Evolutionary conservation across 2,329 filamentous ascomycete genomes (phyloP).

Genomic region (Ophioceras dolichostomum): DNA sequence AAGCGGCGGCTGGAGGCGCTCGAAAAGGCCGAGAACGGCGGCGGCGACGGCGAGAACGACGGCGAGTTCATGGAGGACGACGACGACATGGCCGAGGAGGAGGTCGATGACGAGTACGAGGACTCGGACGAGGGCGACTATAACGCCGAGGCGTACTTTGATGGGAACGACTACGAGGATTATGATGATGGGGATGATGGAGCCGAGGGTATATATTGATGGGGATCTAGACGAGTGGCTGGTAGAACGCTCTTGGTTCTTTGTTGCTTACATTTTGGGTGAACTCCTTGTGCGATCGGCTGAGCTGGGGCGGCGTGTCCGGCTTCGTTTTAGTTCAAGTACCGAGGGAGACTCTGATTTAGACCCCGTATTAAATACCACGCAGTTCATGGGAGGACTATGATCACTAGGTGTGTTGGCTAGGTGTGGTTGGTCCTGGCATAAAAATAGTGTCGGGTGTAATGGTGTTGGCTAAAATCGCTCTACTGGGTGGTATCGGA

Average conservation of each 20-base stretch:
- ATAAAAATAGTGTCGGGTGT: too few relatives aligned
- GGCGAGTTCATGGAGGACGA: constrained; percentile 35
- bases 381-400: too few relatives aligned
- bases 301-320: too few relatives aligned
- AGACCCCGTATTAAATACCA: too few relatives aligned
- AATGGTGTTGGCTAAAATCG: too few relatives aligned
- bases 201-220: constrained; percentile 13
- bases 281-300: too few relatives aligned
- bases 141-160: constrained; percentile 49
- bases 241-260: background rate
- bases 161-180: constrained; percentile 42
- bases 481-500: too few relatives aligned
- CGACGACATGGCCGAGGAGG: constrained; percentile 22
- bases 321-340: too few relatives aligned
- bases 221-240: background rate
- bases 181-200: constrained; percentile 40
- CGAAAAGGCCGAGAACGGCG: constrained; percentile 27
- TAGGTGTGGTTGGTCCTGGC: too few relatives aligned
- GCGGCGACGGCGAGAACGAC: constrained; percentile 37
- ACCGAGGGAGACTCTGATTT: too few relatives aligned
- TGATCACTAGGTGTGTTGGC: too few relatives aligned
- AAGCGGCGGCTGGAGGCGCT: constrained; percentile 13
- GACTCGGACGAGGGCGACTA: constrained; percentile 50
- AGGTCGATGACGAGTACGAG: constrained; percentile 34
- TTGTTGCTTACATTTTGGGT: too few relatives aligned